A percentile compares a stretch with the other conserved stretches of the same genome.
Conservation (phyloP, 768 basidiomycete species). For the Trametes cinnabarina region DNA sequence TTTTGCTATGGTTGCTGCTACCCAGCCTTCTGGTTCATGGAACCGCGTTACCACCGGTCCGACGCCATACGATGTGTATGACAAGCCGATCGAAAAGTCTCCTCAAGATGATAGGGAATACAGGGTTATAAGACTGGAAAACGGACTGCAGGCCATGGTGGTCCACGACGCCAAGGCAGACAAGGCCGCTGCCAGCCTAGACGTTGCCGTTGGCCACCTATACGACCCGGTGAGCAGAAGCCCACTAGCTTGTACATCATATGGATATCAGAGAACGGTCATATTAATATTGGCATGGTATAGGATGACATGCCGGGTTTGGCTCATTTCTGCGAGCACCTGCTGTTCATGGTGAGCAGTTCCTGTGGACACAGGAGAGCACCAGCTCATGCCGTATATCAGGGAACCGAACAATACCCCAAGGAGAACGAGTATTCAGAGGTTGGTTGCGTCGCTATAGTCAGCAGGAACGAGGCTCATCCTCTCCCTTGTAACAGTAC, state of each 20-base stretch:
- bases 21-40: conserved; percentile 12
- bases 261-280: too few species aligned
- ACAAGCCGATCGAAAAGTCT: conserved; percentile 63
- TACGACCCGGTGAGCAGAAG: conserved; percentile 74
- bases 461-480: not conserved
- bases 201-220: conserved; percentile 92
- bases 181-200: conserved; percentile 91
- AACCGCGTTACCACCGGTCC: conserved; percentile 11
- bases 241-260: too few species aligned
- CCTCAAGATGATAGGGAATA: conserved; percentile 80
- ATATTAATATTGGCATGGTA: not conserved
- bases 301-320: conserved; percentile 89
- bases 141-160: conserved; percentile 84
- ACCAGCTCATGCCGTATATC: not conserved
- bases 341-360: conserved; percentile 84
- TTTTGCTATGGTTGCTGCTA: conserved; percentile 15
- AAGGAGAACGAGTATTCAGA: conserved; percentile 94
- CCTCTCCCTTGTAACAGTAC: conserved; percentile 42
- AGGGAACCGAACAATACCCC: conserved; percentile 85
- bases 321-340: conserved; percentile 94
- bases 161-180: conserved; percentile 85
- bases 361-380: not conserved
- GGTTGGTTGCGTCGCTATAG: conserved; percentile 36
- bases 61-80: conserved; percentile 50
- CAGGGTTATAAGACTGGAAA: conserved; percentile 77